Percentiles rank a stretch among this genome's conserved stretches.
Conservation (phyloP, 345 rosid genomes). For the Ricinus communis region DNA sequence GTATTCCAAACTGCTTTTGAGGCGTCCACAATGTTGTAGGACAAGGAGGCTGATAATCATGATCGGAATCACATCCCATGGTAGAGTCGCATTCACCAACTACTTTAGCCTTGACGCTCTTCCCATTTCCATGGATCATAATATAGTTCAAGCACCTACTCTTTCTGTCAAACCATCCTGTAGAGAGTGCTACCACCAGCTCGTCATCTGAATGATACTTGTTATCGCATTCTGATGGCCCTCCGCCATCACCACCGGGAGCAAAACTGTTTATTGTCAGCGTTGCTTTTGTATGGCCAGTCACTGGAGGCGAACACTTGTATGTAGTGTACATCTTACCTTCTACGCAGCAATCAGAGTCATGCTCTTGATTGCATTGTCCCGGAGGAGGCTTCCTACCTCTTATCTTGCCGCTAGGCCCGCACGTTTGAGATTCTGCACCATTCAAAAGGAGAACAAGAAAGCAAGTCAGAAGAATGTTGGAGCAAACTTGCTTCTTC, state of each 20-base stretch:
- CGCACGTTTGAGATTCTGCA: background rate
- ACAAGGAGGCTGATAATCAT: constrained; percentile 35
- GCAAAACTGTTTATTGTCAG: constrained; percentile 14
- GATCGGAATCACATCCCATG: constrained; percentile 21
- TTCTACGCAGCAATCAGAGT: constrained; percentile 3
- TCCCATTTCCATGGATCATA: background rate
- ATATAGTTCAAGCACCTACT: constrained; percentile 12
- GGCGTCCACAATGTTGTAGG: constrained; percentile 33
- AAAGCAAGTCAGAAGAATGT: background rate
- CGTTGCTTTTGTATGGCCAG: constrained; percentile 1
- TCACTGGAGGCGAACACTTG: constrained; percentile 14
- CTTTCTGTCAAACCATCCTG: constrained; percentile 12
- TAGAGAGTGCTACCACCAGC: constrained; percentile 12
- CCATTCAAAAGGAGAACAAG: background rate
- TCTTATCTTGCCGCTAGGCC: background rate
- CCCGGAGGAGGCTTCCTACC: constrained; percentile 11
- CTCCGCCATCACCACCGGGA: constrained; percentile 6
- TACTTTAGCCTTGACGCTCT: constrained; percentile 25
- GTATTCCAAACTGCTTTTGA: constrained; percentile 34
- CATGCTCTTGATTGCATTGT: constrained; percentile 13
- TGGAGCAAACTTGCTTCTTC: background rate
- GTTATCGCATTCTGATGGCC: constrained; percentile 13
- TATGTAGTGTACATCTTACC: constrained; percentile 4
- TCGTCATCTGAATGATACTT: constrained; percentile 3
- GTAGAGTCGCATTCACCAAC: constrained; percentile 39